These are phyloP conservation scores for Pseudocercospora fijiensis DNA, from an alignment of 2,329 filamentous ascomycete genomes.

Conservation along the genomic window DNA sequence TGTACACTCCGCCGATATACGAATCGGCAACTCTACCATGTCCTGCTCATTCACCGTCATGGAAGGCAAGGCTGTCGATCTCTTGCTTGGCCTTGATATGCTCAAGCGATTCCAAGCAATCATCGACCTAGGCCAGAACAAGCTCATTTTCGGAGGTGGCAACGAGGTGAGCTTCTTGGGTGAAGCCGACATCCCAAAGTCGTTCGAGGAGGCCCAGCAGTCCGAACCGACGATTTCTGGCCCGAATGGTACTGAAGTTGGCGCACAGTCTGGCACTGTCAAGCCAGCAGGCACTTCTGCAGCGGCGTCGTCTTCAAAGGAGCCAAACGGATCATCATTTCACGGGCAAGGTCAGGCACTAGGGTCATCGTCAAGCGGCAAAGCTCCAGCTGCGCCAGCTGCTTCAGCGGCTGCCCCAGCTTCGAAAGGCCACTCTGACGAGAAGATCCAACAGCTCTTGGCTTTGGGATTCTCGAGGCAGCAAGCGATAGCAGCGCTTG, in stretches of 20 bases:
- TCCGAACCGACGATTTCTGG: constrained; percentile 83
- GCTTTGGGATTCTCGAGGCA: constrained; percentile 74
- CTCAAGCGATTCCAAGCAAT: constrained; percentile 91
- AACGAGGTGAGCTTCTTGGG: constrained; percentile 86
- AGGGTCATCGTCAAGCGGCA: constrained; percentile 25
- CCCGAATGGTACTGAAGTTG: constrained; percentile 84
- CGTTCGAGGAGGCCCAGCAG: constrained; percentile 66
- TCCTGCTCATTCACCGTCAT: constrained; percentile 98
- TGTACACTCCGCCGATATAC: constrained; percentile 92
- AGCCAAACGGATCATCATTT: constrained; percentile 27
- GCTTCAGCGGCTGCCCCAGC: constrained; percentile 20
- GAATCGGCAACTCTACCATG: constrained; percentile 81
- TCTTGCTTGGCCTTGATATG: constrained; percentile 93
- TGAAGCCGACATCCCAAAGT: constrained; percentile 91
- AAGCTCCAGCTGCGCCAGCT: constrained; percentile 22
- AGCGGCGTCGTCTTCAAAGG: constrained; percentile 31
- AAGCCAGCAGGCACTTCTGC: constrained; percentile 51
- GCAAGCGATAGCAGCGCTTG: constrained; percentile 75
- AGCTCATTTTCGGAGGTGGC: constrained; percentile 70
- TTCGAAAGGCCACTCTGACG: constrained; percentile 51
- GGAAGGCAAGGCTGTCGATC: constrained; percentile 95
- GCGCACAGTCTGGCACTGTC: constrained; percentile 76
- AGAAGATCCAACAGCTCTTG: constrained; percentile 72
- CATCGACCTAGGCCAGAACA: constrained; percentile 83
- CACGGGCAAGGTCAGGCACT: constrained; percentile 37